These are phyloP conservation scores for Geotrichum phurueaensis DNA, from an alignment of 1,139 yeast species.

Conservation along the genomic window DNA sequence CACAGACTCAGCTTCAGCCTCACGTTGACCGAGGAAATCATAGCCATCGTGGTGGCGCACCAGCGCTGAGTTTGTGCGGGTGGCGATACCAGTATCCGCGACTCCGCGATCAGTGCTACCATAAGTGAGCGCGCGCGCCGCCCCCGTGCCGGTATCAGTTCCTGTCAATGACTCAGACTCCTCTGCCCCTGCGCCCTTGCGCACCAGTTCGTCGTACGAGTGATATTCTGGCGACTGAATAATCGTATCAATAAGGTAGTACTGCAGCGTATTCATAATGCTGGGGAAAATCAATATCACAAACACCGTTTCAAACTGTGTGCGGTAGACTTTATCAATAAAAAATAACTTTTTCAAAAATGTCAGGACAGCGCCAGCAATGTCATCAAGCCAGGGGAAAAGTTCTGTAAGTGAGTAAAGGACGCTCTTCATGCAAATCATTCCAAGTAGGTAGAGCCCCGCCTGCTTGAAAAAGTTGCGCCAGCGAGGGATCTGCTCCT, in stretches of 20 bases:
- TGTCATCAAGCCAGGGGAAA: constrained; percentile 72
- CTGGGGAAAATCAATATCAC: constrained; percentile 60
- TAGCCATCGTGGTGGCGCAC: constrained; percentile 10
- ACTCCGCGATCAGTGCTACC: neutral
- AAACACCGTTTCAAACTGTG: constrained; percentile 68
- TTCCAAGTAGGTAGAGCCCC: constrained; percentile 54
- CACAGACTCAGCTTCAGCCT: constrained; percentile 15
- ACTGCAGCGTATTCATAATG: constrained; percentile 76
- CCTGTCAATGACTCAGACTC: neutral
- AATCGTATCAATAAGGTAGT: constrained; percentile 78
- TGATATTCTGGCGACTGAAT: constrained; percentile 54
- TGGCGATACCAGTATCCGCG: neutral
- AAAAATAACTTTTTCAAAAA: constrained; percentile 79
- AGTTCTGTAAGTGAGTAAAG: constrained; percentile 53
- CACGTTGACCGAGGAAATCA: constrained; percentile 18
- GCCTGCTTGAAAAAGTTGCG: constrained; percentile 70
- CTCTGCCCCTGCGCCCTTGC: neutral
- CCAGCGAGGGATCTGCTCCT: constrained; percentile 60
- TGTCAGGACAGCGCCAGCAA: constrained; percentile 41
- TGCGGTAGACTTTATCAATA: constrained; percentile 40
- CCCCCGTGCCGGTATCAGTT: neutral
- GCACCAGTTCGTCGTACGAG: constrained; percentile 10
- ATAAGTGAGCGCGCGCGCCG: neutral
- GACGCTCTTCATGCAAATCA: constrained; percentile 50
- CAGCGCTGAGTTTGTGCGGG: neutral